phyloP scores from a whole-genome alignment of 2,329 filamentous ascomycete species.

The Claviceps arundinis region DNA sequence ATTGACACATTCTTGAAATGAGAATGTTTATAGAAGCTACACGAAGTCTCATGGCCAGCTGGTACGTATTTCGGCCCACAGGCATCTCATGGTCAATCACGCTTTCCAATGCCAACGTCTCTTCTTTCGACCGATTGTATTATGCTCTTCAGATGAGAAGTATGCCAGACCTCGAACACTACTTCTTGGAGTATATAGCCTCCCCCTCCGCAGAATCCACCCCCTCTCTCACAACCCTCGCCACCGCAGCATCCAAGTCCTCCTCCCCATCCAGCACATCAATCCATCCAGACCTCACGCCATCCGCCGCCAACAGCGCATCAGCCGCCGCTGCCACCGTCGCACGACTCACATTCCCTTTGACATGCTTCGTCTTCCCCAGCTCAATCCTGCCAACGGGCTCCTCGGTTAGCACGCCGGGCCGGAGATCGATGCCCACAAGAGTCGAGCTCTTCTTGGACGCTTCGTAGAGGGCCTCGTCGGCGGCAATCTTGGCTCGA shows the following conservation, averaged over 20 bases:
- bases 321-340: conserved; percentile 47
- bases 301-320: conserved; percentile 36
- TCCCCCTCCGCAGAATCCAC: conserved; percentile 42
- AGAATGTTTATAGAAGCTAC: too few species aligned
- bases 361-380: conserved; percentile 27
- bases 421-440: conserved; percentile 39
- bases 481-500: conserved; percentile 46
- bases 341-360: conserved; percentile 36
- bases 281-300: conserved; percentile 36
- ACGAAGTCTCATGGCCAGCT: too few species aligned
- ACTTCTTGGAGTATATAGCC: conserved; percentile 15
- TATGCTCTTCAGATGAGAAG: not conserved
- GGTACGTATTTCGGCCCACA: too few species aligned
- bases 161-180: not conserved
- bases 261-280: conserved; percentile 43
- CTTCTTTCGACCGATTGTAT: not conserved
- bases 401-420: conserved; percentile 35
- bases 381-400: conserved; percentile 33
- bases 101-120: too few species aligned
- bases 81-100: too few species aligned
- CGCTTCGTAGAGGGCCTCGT: conserved; percentile 40
- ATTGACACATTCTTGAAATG: too few species aligned
- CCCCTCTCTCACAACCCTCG: conserved; percentile 33
- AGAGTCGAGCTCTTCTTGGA: conserved; percentile 28
- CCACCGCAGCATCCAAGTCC: conserved; percentile 32